A percentile compares a stretch with the other conserved stretches of the same genome.
These are phyloP conservation scores for Draba incana DNA, from an alignment of 345 rosid species.

Conservation along the genomic window DNA sequence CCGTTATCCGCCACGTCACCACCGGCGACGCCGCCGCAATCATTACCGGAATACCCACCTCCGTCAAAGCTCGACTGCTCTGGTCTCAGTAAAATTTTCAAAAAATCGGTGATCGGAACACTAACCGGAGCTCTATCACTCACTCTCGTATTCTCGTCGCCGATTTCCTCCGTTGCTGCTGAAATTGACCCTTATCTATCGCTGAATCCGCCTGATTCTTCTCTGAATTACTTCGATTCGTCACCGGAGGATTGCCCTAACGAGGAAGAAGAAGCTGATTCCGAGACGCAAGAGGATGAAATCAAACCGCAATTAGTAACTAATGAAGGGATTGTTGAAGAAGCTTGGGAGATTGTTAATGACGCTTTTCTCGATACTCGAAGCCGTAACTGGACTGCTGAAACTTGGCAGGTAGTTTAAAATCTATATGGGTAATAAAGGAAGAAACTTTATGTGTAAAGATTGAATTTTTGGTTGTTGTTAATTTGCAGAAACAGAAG, in stretches of 20 bases:
- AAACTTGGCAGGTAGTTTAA: constrained; percentile 65
- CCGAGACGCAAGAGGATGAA: constrained; percentile 40
- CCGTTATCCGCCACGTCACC: constrained; percentile 40
- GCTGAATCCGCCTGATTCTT: constrained; percentile 33
- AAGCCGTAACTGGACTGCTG: constrained; percentile 64
- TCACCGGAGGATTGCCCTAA: constrained; percentile 54
- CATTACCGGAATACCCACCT: neutral
- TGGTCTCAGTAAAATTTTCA: constrained; percentile 20
- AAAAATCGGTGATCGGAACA: constrained; percentile 49
- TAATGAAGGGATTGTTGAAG: constrained; percentile 74
- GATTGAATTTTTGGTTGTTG: constrained; percentile 10
- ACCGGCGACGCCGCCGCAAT: constrained; percentile 26
- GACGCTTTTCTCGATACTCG: constrained; percentile 65
- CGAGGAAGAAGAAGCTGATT: constrained; percentile 60
- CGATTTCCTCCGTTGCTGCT: constrained; percentile 48
- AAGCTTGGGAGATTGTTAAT: constrained; percentile 93
- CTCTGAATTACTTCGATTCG: constrained; percentile 31
- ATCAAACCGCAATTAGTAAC: constrained; percentile 48
- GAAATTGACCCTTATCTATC: constrained; percentile 46
- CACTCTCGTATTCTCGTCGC: constrained; percentile 60
- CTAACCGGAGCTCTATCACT: constrained; percentile 64
- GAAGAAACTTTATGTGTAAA: constrained; percentile 18
- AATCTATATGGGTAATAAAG: constrained; percentile 19
- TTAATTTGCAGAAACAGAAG: constrained; percentile 58
- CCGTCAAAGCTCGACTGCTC: neutral